Conservation (phyloP, 345 rosid genomes). For the Corymbia maculata region DNA sequence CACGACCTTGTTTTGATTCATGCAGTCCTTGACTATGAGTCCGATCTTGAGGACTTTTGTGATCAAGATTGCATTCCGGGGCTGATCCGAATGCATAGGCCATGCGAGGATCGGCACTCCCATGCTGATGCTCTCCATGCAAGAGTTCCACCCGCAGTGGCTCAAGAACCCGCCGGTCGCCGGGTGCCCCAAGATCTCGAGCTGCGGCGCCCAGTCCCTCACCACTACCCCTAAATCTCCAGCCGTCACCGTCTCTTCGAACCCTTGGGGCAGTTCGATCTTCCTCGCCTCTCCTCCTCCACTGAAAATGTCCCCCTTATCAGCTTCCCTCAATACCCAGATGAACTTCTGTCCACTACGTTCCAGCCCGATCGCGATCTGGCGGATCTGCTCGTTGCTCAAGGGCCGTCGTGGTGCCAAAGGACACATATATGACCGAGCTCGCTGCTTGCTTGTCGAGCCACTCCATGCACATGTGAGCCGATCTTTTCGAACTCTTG, state of each 20-base stretch:
- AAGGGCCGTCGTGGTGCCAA: slow-evolving; percentile 12
- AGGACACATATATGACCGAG: slow-evolving; percentile 12
- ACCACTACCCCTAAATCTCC: slow-evolving; percentile 27
- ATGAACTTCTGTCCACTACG: slow-evolving; percentile 45
- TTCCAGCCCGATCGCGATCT: slow-evolving; percentile 7
- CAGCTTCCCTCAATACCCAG: slow-evolving; percentile 60
- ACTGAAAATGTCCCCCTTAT: slow-evolving; percentile 30
- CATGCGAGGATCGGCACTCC: slow-evolving; percentile 56
- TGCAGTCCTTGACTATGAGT: slow-evolving; percentile 20
- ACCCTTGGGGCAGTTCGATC: slow-evolving; percentile 27
- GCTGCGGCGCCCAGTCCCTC: slow-evolving; percentile 62
- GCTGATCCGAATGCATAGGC: slow-evolving; percentile 71
- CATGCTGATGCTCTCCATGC: slow-evolving; percentile 58
- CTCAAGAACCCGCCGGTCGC: slow-evolving; percentile 48
- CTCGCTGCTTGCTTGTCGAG: slow-evolving; percentile 6
- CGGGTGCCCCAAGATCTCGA: slow-evolving; percentile 39
- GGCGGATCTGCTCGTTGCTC: slow-evolving; percentile 3
- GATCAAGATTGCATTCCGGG: slow-evolving; percentile 32
- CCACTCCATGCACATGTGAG: slow-evolving; percentile 3
- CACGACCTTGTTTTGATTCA: slow-evolving; percentile 3
- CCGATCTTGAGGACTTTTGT: slow-evolving; percentile 32
- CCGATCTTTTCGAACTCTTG: background rate
- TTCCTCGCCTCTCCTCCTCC: slow-evolving; percentile 4
- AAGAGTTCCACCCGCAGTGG: slow-evolving; percentile 71
- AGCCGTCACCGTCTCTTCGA: slow-evolving; percentile 18